Evolutionary conservation across 2,329 filamentous ascomycete genomes (phyloP).

Genomic region (Fusarium luffae): DNA sequence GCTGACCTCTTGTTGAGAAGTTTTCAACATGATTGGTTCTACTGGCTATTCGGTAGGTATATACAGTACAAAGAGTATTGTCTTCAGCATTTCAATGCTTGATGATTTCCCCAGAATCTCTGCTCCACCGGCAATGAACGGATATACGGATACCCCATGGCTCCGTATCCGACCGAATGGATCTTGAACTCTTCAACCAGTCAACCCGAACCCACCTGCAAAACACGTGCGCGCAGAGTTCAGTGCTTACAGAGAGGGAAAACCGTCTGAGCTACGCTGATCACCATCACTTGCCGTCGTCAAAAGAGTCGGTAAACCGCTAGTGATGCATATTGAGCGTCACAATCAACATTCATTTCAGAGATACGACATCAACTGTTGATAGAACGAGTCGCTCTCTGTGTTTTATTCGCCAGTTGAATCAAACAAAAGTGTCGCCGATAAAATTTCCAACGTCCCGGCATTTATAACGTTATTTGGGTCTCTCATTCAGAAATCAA

Average conservation of each 20-base stretch:
- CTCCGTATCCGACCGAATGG: neutral
- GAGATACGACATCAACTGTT: neutral
- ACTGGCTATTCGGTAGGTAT: neutral
- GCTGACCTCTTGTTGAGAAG: conserved; percentile 12
- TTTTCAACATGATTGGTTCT: neutral
- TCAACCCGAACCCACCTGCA: neutral
- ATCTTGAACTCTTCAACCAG: neutral
- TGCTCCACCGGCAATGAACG: neutral
- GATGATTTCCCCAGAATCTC: neutral
- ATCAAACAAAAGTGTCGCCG: neutral
- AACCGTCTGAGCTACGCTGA: conserved; percentile 6
- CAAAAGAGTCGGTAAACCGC: neutral
- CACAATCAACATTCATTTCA: conserved; percentile 2
- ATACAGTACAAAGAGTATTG: neutral
- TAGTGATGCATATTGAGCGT: neutral
- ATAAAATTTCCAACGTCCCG: conserved; percentile 5
- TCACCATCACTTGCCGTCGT: conserved; percentile 19
- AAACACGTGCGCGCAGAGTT: conserved; percentile 13
- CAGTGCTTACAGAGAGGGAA: neutral
- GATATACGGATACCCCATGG: neutral
- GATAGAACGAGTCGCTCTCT: neutral
- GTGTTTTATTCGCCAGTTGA: neutral
- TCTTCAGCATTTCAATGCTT: neutral
- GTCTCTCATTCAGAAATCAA: neutral
- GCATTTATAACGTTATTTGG: neutral